phyloP scores from a whole-genome alignment of 176 grass and related monocot genomes.

The Paspalum vaginatum region DNA sequence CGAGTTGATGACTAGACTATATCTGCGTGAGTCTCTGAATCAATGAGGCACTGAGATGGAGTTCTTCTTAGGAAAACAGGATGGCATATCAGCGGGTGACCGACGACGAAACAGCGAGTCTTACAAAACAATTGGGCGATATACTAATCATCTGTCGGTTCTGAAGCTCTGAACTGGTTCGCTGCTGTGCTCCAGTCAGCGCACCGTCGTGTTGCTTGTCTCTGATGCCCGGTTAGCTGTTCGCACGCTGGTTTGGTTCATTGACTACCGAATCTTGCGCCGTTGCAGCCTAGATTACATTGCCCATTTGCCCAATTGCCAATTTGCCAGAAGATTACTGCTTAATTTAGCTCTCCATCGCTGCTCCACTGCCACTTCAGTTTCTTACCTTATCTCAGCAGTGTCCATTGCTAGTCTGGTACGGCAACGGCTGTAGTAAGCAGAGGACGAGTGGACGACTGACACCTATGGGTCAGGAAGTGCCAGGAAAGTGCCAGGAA shows the following conservation, averaged over 20 bases:
- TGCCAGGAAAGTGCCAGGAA: no score
- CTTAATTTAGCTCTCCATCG: background rate
- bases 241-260: constrained; percentile 10
- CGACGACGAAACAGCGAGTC: background rate
- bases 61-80: background rate
- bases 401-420: background rate
- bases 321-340: background rate
- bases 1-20: no score
- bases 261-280: constrained; percentile 19
- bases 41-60: no score
- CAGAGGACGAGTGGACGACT: no score
- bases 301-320: constrained; percentile 30
- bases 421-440: background rate
- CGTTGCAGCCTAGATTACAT: constrained; percentile 10
- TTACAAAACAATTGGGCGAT: background rate
- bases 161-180: background rate
- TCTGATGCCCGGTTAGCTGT: constrained; percentile 10
- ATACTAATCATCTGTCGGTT: background rate
- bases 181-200: no score
- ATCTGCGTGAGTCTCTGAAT: no score
- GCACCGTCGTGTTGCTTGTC: background rate
- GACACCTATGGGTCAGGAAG: no score
- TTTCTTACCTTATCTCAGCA: background rate
- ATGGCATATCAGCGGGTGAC: background rate
- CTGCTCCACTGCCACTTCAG: background rate